These are phyloP conservation scores for Hirsutella minnesotensis DNA, from an alignment of 2,329 filamentous ascomycete species.

Conservation along the genomic window DNA sequence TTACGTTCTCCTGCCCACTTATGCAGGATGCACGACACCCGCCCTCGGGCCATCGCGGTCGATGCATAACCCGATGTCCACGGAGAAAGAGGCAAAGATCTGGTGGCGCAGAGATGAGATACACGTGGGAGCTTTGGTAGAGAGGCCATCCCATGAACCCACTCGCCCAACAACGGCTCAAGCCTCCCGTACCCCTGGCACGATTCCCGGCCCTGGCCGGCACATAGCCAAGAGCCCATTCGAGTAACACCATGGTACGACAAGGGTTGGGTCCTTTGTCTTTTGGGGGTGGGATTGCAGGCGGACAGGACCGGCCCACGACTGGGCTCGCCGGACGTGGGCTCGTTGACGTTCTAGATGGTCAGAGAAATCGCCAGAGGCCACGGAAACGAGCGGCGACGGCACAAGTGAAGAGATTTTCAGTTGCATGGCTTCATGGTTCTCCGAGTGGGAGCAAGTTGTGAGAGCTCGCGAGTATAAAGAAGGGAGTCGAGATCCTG, in stretches of 20 bases:
- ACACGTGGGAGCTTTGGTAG: too few relatives aligned
- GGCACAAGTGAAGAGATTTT: not conserved
- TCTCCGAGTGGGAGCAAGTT: not conserved
- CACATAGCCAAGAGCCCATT: not conserved
- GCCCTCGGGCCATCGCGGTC: too few relatives aligned
- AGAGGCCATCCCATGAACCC: too few relatives aligned
- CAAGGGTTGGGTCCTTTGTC: not conserved
- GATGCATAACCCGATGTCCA: too few relatives aligned
- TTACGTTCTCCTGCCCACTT: too few relatives aligned
- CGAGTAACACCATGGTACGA: not conserved
- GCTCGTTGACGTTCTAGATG: slow-evolving; percentile 1
- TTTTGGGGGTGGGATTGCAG: slow-evolving; percentile 1
- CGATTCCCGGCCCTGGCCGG: not conserved
- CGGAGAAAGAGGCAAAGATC: too few relatives aligned
- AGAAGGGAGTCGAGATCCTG: not conserved
- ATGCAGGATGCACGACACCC: too few relatives aligned
- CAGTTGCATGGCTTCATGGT: not conserved
- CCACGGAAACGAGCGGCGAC: not conserved
- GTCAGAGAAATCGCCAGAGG: not conserved
- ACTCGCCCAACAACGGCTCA: too few relatives aligned
- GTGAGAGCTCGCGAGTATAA: not conserved
- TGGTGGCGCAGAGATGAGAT: too few relatives aligned
- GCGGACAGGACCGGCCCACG: not conserved
- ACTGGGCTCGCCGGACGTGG: slow-evolving; percentile 7
- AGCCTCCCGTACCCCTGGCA: too few relatives aligned